phyloP scores from a whole-genome alignment of 306 rosid species.

The Vigna mungo region DNA sequence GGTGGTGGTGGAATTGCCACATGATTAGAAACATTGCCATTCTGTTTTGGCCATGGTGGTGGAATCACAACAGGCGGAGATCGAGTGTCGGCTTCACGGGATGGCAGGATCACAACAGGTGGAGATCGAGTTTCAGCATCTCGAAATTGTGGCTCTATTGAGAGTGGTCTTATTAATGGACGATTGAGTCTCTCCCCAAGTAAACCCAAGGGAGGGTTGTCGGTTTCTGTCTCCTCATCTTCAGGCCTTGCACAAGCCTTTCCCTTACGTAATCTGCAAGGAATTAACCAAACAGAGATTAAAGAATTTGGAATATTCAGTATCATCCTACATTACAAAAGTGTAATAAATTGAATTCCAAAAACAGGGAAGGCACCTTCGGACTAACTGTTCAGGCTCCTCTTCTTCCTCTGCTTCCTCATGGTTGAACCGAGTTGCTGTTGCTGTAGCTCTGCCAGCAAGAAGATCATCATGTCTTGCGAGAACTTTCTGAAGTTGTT shows the following conservation, averaged over 20 bases:
- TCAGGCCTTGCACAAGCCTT: slow-evolving; percentile 88
- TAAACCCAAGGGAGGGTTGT: slow-evolving; percentile 57
- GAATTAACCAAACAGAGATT: slow-evolving; percentile 31
- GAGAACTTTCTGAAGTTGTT: slow-evolving; percentile 87
- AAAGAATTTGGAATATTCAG: neutral
- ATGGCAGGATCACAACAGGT: slow-evolving; percentile 49
- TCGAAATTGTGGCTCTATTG: slow-evolving; percentile 54
- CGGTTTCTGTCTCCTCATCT: slow-evolving; percentile 66
- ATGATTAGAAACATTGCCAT: slow-evolving; percentile 47
- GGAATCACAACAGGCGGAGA: slow-evolving; percentile 47
- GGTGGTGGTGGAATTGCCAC: slow-evolving; percentile 91
- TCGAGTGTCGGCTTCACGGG: slow-evolving; percentile 50
- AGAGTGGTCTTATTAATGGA: slow-evolving; percentile 79
- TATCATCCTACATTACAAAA: slow-evolving; percentile 15
- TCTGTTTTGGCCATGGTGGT: slow-evolving; percentile 51
- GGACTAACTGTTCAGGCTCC: slow-evolving; percentile 86
- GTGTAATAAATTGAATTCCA: neutral
- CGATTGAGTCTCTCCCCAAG: slow-evolving; percentile 80
- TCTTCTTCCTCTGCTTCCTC: slow-evolving; percentile 86
- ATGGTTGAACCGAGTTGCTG: slow-evolving; percentile 48
- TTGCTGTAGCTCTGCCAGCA: slow-evolving; percentile 61
- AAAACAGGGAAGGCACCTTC: slow-evolving; percentile 59
- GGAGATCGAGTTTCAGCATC: slow-evolving; percentile 50
- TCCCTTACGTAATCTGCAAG: slow-evolving; percentile 87
- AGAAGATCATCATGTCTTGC: slow-evolving; percentile 84